Percentiles rank a stretch among this genome's conserved stretches.
Evolutionary conservation across 2,329 filamentous ascomycete genomes (phyloP).

Genomic region (Aspergillus ruber): DNA sequence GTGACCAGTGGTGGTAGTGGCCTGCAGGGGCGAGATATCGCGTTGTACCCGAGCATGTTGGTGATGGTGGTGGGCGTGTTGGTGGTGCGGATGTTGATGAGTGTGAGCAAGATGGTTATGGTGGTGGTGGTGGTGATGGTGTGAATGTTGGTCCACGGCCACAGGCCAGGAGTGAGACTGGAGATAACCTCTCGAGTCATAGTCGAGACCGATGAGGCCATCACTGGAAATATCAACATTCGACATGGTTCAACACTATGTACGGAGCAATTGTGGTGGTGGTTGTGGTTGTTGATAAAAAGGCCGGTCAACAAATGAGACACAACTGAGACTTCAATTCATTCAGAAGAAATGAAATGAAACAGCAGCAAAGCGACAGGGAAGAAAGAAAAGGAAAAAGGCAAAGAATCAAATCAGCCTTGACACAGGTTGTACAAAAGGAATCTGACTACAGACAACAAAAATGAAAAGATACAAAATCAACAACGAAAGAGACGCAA

Average conservation of each 20-base stretch:
- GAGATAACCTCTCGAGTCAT: conserved; percentile 42
- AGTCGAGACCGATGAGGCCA: conserved; percentile 43
- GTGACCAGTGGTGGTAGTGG: conserved; percentile 30
- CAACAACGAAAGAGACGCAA: conserved; percentile 2
- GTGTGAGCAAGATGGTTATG: not conserved
- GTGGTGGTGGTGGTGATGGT: conserved; percentile 3
- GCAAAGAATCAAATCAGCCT: not conserved
- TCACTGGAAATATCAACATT: conserved; percentile 41
- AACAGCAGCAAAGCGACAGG: conserved; percentile 6
- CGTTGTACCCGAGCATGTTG: conserved; percentile 11
- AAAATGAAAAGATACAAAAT: conserved; percentile 7
- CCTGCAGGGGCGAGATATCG: conserved; percentile 38
- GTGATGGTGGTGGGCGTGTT: not conserved
- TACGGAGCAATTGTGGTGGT: conserved; percentile 11
- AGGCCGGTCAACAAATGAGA: not conserved
- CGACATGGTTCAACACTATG: conserved; percentile 29
- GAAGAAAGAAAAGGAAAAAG: conserved; percentile 3
- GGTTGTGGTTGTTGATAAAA: conserved; percentile 5
- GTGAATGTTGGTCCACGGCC: conserved; percentile 34
- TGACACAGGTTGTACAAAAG: too few relatives aligned
- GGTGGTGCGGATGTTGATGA: not conserved
- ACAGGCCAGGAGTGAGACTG: conserved; percentile 39
- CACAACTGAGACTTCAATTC: not conserved
- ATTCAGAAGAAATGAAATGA: not conserved
- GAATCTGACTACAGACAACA: conserved; percentile 1